phyloP scores from a whole-genome alignment of 257 asterid species.

The Linderniella brevidens region DNA sequence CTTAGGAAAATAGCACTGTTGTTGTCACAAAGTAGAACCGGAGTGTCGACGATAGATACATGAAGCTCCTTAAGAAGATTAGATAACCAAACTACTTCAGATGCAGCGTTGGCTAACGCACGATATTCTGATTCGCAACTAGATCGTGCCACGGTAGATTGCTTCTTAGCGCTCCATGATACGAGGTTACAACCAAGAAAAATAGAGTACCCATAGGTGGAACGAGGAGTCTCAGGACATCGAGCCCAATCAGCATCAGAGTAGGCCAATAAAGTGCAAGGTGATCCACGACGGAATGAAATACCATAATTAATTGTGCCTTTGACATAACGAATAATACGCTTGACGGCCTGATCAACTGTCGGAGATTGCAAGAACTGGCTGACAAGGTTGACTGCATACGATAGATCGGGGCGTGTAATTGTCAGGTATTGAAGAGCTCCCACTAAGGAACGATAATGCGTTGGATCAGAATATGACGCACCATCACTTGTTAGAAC shows the following conservation, averaged over 20 bases:
- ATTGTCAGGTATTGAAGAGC: conserved; percentile 2
- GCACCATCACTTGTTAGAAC: neutral
- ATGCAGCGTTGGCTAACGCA: neutral
- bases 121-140: conserved; percentile 2
- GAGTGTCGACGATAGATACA: neutral
- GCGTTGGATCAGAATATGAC: neutral
- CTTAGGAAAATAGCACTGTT: neutral
- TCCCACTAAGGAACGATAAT: conserved; percentile 1
- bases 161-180: neutral
- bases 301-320: neutral
- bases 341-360: neutral
- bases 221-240: neutral
- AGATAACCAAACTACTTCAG: neutral
- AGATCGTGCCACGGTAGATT: neutral
- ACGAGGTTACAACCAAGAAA: neutral
- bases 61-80: neutral
- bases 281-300: neutral
- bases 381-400: neutral
- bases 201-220: neutral
- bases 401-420: conserved; percentile 4
- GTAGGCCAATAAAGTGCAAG: neutral
- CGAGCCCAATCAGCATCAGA: neutral
- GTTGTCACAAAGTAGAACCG: neutral
- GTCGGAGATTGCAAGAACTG: conserved; percentile 2
- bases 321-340: conserved; percentile 1